Percentiles rank a stretch among this genome's conserved stretches.
These are phyloP conservation scores for Hypoxylon lienhwacheense DNA, from an alignment of 495 filamentous ascomycete species.

Conservation along the genomic window DNA sequence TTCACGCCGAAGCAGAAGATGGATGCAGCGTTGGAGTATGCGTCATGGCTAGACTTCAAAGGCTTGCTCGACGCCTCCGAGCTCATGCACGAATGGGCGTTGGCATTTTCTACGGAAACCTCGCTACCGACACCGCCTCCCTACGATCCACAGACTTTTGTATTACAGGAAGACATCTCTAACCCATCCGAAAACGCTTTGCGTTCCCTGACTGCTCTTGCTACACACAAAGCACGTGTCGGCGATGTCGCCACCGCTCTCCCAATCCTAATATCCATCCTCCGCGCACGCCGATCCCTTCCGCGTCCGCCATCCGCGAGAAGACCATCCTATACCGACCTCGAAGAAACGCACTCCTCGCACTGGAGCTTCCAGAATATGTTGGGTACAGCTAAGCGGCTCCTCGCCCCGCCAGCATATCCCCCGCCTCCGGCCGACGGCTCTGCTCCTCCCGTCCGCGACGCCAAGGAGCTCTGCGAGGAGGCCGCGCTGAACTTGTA, in stretches of 20 bases:
- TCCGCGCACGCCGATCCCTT: slow-evolving; percentile 66
- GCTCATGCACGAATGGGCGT: slow-evolving; percentile 70
- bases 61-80: slow-evolving; percentile 59
- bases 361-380: slow-evolving; percentile 45
- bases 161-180: slow-evolving; percentile 57
- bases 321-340: slow-evolving; percentile 4
- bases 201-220: slow-evolving; percentile 71
- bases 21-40: slow-evolving; percentile 78
- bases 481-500: slow-evolving; percentile 84
- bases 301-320: slow-evolving; percentile 27
- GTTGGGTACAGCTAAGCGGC: slow-evolving; percentile 46
- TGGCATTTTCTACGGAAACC: slow-evolving; percentile 65
- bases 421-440: slow-evolving; percentile 68
- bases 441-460: slow-evolving; percentile 62
- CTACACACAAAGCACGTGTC: slow-evolving; percentile 70
- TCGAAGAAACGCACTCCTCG: slow-evolving; percentile 22
- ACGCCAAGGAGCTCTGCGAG: slow-evolving; percentile 67
- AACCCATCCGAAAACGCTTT: slow-evolving; percentile 71
- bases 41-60: slow-evolving; percentile 81
- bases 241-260: slow-evolving; percentile 66
- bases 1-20: slow-evolving; percentile 73
- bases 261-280: slow-evolving; percentile 81
- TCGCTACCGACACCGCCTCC: slow-evolving; percentile 47
- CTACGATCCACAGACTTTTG: slow-evolving; percentile 62
- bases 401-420: slow-evolving; percentile 59